Base-by-base conservation (phyloP, 2,329 filamentous ascomycete species). In the Aspergillus pseudoglaucus region DNA sequence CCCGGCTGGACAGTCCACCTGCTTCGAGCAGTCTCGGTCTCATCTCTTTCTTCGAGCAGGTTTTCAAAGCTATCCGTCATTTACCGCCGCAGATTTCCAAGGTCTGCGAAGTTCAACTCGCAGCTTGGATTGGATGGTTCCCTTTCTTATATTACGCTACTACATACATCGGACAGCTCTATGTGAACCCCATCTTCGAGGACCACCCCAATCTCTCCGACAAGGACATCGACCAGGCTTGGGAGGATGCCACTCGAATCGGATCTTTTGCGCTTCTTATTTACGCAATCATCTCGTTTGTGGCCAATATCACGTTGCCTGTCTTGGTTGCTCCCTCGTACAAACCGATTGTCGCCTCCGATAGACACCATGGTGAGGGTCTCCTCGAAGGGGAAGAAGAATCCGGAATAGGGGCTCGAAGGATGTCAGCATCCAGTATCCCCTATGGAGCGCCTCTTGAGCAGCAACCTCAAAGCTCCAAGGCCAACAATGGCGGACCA, bases 81-180 rank as follows among this genome's bases (percentile, higher is more conserved):
- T 75, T 97, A 6, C 90, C 91, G 1, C 84, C 84, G 0, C 90
- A 95, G 67, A 89, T 93, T 54, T 79, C 79, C 53, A 84, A 82
- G 53, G 88, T 96, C 33, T 96, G 90, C 62, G 73, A 83, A 54
- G 85, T 90, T 0, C 87, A 93, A 64, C 82, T 91, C 58, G 90
- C 84, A 51, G 88, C 89, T 4, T 97, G 90, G 90, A 84, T 96
- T 48, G 91, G 89, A 45, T 96, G 91, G 82, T 97, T 96, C 60
- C 90, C 90, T 1, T 90, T 95, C 66, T 77, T 97, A 2, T 96
- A 95, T 71, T 97, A 97, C 73, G 89, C 89, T 4, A 95, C 90
- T 1, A 94, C 89, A 15, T 97, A 93, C 66, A 86, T 96, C 57
- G 90, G 88, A 52, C 89, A 95, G 63, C 87, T 97, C 48, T 95